Base-by-base conservation (phyloP, 164 flowering plant species). In the Macadamia integrifolia region DNA sequence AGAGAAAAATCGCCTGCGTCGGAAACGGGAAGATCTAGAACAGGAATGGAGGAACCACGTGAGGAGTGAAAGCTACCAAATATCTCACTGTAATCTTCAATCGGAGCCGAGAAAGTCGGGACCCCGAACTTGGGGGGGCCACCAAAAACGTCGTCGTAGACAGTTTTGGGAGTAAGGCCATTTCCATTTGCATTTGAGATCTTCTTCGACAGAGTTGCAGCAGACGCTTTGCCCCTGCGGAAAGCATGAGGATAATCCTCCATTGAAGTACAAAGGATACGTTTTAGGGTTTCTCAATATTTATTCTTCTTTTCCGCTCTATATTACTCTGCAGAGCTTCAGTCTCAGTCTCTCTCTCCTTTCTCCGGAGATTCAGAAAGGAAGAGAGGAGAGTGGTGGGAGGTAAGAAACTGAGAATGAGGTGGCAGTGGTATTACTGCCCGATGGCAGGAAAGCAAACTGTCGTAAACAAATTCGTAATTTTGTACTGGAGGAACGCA, bases 61-160 rank as follows among this genome's bases (percentile, higher is more conserved):
- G 88, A 68, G 3, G 84, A 68, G 66, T 79, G 84, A 72, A 88
- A 87, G 13, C 85, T 79, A 4, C 88, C 84, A 74, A 94, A 94
- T 63, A 94, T 90, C 82, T 94, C 97, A 40, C 67, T 17, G 84
- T 92, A 94, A 78, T 90, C 96, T 65, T 90, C 95, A 2, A 76
- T 59, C n/a, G 87, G 77, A 8, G 98, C 89, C 28, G 94, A 79
- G 56, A 87, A 67, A 9, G 84, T 59, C 1, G 85, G 77, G 28
- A 66, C 76, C 0, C 81, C 84, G 62, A 75, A 84, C 80, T 78
- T 87, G 28, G 90, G 90, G 2, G 88, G 86, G 13, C 85, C 93
- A 5, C 88, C 90, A 71, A 85, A 89, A 17, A 89, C 88, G 74
- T 89, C 97, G 70, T 87, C 87, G 84, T 90, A 89, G 1, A 71